These are phyloP conservation scores for Butyriboletus loyo DNA, from an alignment of 768 basidiomycete genomes.

Conservation along the genomic window DNA sequence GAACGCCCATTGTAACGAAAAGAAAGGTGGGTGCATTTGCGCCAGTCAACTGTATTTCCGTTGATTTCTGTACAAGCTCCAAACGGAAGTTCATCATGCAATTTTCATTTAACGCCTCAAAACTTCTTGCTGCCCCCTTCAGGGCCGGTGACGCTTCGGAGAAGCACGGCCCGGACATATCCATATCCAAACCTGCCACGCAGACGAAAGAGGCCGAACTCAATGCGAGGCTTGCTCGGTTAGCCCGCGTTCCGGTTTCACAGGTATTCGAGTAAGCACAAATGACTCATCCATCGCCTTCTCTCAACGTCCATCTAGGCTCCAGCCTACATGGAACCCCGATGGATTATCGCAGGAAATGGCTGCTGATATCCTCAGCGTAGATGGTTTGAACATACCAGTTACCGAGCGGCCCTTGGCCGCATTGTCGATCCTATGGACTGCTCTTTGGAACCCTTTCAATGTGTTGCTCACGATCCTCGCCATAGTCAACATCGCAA, in stretches of 20 bases:
- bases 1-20: constrained; percentile 12
- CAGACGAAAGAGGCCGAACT: constrained; percentile 22
- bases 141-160: constrained; percentile 8
- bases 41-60: background rate
- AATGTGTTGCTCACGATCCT: constrained; percentile 32
- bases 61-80: constrained; percentile 12
- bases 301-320: constrained; percentile 12
- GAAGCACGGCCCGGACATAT: constrained; percentile 27
- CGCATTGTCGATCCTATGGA: constrained; percentile 27
- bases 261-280: constrained; percentile 25
- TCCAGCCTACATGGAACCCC: constrained; percentile 26
- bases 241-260: constrained; percentile 24
- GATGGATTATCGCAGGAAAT: constrained; percentile 23
- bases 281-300: background rate
- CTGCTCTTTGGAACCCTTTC: constrained; percentile 36
- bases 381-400: constrained; percentile 27
- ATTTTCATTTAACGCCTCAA: constrained; percentile 18
- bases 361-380: constrained; percentile 17
- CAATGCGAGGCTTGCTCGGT: constrained; percentile 21
- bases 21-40: constrained; percentile 12
- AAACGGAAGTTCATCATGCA: constrained; percentile 20
- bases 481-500: constrained; percentile 32
- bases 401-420: constrained; percentile 32
- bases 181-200: constrained; percentile 15
- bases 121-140: constrained; percentile 24